These are phyloP conservation scores for Candida smagusa DNA, from an alignment of 1,139 yeast genomes.

Conservation along the genomic window DNA sequence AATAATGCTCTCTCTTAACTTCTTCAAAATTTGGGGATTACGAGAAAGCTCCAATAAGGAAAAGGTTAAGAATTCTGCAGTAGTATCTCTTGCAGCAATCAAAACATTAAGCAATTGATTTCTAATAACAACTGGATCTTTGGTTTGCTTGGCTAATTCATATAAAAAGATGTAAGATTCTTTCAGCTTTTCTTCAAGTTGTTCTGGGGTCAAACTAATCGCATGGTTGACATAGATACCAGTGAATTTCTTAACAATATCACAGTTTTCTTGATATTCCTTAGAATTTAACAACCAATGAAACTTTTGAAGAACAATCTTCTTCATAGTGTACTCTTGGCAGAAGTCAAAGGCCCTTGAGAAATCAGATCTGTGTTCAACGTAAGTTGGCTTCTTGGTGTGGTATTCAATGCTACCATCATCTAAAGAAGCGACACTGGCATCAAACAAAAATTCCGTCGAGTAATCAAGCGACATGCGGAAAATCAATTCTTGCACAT, in stretches of 20 bases:
- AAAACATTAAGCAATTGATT: conserved; percentile 45
- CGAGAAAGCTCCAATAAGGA: conserved; percentile 39
- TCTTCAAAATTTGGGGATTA: conserved; percentile 32
- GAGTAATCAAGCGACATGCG: conserved; percentile 40
- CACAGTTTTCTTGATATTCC: conserved; percentile 25
- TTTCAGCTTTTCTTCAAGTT: conserved; percentile 33
- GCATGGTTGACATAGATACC: conserved; percentile 27
- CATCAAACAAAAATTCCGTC: conserved; percentile 41
- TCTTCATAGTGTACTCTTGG: conserved; percentile 26
- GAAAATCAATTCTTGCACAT: conserved; percentile 38
- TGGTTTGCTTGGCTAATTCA: conserved; percentile 43
- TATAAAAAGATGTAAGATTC: conserved; percentile 42
- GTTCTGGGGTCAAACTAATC: conserved; percentile 26
- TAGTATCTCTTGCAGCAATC: conserved; percentile 47
- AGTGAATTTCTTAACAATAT: conserved; percentile 26
- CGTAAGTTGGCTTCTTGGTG: conserved; percentile 11
- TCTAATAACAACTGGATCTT: conserved; percentile 39
- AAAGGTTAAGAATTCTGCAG: conserved; percentile 45
- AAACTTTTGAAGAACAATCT: conserved; percentile 28
- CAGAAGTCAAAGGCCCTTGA: conserved; percentile 31
- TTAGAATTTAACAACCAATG: conserved; percentile 26
- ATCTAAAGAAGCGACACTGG: conserved; percentile 28
- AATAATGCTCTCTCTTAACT: conserved; percentile 32
- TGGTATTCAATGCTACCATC: conserved; percentile 28
- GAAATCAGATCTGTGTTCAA: conserved; percentile 26